Evolutionary conservation across 2,329 filamentous ascomycete species (phyloP).

Genomic region (Neonectria punicea): DNA sequence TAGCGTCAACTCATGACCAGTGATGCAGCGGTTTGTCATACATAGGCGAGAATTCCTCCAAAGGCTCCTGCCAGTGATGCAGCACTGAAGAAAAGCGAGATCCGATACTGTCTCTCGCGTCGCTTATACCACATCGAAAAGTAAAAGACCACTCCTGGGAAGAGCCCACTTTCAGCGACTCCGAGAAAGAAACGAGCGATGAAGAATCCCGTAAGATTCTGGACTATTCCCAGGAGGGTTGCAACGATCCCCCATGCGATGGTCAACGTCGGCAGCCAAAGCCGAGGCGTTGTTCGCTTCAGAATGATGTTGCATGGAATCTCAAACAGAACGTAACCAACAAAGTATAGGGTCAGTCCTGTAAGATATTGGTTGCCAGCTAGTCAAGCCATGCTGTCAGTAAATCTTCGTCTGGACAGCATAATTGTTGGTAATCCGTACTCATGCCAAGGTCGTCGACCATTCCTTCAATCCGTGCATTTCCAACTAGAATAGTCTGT

Average conservation of each 20-base stretch:
- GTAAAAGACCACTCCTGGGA: conserved; percentile 62
- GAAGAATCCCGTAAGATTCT: conserved; percentile 62
- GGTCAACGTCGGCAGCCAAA: conserved; percentile 69
- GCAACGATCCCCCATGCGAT: conserved; percentile 66
- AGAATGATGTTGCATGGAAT: conserved; percentile 72
- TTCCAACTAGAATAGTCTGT: conserved; percentile 59
- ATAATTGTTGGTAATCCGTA: conserved; percentile 42
- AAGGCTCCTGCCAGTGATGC: conserved; percentile 67
- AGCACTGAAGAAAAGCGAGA: conserved; percentile 66
- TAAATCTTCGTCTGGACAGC: fast-evolving
- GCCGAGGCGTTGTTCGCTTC: conserved; percentile 66
- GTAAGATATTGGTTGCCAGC: conserved; percentile 72
- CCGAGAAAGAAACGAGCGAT: conserved; percentile 66
- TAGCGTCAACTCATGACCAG: not conserved
- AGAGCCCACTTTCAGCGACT: conserved; percentile 63
- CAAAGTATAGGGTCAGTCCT: conserved; percentile 73
- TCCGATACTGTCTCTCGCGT: conserved; percentile 63
- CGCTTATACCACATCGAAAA: conserved; percentile 67
- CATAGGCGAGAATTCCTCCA: conserved; percentile 66
- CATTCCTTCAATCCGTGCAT: conserved; percentile 67
- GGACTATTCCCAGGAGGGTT: conserved; percentile 60
- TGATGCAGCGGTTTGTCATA: conserved; percentile 35
- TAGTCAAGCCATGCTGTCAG: conserved; percentile 28
- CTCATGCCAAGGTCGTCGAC: conserved; percentile 63
- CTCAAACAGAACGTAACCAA: conserved; percentile 69